Percentiles rank a stretch among this genome's conserved stretches.
These are phyloP conservation scores for Blastobotrys proliferans DNA, from an alignment of 1,139 yeast species.

Conservation along the genomic window DNA sequence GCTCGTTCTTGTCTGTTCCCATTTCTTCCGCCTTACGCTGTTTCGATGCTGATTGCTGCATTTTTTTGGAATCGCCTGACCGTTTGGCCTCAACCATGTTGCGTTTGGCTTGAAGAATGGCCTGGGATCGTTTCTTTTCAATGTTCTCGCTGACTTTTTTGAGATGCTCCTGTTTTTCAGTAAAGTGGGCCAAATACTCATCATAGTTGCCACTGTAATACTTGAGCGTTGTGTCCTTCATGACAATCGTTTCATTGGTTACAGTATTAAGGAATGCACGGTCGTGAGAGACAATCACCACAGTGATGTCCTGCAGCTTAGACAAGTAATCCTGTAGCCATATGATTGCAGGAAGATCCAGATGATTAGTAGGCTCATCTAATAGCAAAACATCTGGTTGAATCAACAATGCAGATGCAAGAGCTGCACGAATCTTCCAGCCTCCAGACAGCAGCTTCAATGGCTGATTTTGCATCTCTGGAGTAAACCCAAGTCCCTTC, in stretches of 20 bases:
- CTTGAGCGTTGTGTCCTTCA: slow-evolving; percentile 9
- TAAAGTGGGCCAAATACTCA: slow-evolving; percentile 6
- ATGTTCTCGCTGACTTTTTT: slow-evolving; percentile 3
- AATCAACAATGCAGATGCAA: slow-evolving; percentile 71
- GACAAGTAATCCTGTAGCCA: slow-evolving; percentile 72
- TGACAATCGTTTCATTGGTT: slow-evolving; percentile 68
- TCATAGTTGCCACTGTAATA: slow-evolving; percentile 14
- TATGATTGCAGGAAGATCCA: slow-evolving; percentile 88
- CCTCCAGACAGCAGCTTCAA: slow-evolving; percentile 47
- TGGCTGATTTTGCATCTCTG: slow-evolving; percentile 28
- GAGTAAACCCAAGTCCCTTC: slow-evolving; percentile 10
- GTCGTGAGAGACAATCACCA: slow-evolving; percentile 79
- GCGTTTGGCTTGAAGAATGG: slow-evolving; percentile 5
- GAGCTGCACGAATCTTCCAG: slow-evolving; percentile 78
- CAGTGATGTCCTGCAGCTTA: slow-evolving; percentile 66
- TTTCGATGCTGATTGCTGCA: slow-evolving; percentile 10
- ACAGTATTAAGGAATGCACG: slow-evolving; percentile 80
- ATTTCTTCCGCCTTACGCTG: slow-evolving; percentile 12
- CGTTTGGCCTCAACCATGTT: slow-evolving; percentile 13
- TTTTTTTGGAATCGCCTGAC: slow-evolving; percentile 12
- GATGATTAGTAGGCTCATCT: slow-evolving; percentile 36
- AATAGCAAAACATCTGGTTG: slow-evolving; percentile 56
- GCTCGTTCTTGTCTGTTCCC: slow-evolving; percentile 7
- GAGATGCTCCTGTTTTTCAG: slow-evolving; percentile 10
- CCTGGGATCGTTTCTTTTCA: slow-evolving; percentile 8